These are phyloP conservation scores for Nannochloris sp. DNA, from an alignment of 139 green algal genomes.

Conservation along the genomic window DNA sequence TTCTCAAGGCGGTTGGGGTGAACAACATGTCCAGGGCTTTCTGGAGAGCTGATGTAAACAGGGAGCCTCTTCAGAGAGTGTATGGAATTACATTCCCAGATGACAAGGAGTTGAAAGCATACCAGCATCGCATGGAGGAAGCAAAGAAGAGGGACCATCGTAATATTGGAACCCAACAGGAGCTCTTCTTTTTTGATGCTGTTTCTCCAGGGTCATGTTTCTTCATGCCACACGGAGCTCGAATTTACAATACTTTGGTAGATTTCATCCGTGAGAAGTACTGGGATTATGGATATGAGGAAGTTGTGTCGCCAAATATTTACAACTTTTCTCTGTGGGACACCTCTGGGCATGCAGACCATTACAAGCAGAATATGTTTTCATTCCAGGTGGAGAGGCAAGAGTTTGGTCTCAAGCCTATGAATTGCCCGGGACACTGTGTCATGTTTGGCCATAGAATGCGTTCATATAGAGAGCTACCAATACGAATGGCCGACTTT, in stretches of 20 bases:
- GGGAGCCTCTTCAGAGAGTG: slow-evolving; percentile 79
- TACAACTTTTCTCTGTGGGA: slow-evolving; percentile 98
- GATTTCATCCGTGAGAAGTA: slow-evolving; percentile 84
- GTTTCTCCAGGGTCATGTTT: slow-evolving; percentile 87
- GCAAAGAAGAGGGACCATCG: slow-evolving; percentile 98
- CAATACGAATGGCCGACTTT: slow-evolving; percentile 91
- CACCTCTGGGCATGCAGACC: slow-evolving; percentile 85
- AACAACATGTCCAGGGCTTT: slow-evolving; percentile 67
- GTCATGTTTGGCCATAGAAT: slow-evolving; percentile 83
- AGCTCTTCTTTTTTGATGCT: slow-evolving; percentile 96
- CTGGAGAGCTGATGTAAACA: slow-evolving; percentile 79
- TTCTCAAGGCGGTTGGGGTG: slow-evolving; percentile 73
- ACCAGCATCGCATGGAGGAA: slow-evolving; percentile 86
- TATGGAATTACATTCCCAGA: slow-evolving; percentile 97
- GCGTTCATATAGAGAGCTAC: slow-evolving; percentile 92
- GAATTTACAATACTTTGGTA: slow-evolving; percentile 91
- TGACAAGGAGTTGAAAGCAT: slow-evolving; percentile 89
- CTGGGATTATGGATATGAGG: slow-evolving; percentile 91
- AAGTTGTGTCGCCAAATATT: slow-evolving; percentile 96
- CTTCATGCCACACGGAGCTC: slow-evolving; percentile 83
- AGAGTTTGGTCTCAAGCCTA: slow-evolving; percentile 94
- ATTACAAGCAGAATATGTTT: slow-evolving; percentile 99
- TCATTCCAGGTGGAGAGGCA: slow-evolving; percentile 86
- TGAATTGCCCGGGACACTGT: slow-evolving; percentile 99
- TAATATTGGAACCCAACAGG: slow-evolving; percentile 72